Base-by-base conservation (phyloP, 1,139 yeast genomes). In the Lodderomyces orthopsilosis region DNA sequence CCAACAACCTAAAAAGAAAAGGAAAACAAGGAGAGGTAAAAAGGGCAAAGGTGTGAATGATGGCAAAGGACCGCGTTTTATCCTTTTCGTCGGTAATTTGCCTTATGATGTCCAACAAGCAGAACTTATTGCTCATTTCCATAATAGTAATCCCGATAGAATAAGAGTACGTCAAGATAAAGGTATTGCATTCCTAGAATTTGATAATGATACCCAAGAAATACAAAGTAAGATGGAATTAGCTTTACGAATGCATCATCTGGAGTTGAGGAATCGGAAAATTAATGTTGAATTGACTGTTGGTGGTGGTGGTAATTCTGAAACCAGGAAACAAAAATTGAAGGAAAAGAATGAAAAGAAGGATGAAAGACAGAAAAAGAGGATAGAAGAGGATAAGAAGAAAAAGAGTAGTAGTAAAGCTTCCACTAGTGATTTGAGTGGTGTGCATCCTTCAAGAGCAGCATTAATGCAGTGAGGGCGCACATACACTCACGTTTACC, bases 251-350 rank as follows among this genome's bases (percentile, higher is more conserved):
- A 75, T 87, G 74, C 96, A 93, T 63, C 96, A 88, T 62, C 74
- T 91, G 4, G 58, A 70, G 13, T 62, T 91, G 47, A 75, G 79
- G 48, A 74, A 77, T 44, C 75, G 96, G 51, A 86, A 82, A 60
- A 89, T 93, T 57, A 93, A 93, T 58, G 98, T 93, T 27, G 98
- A 93, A 64, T 75, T 93, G 56, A 93, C 98, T 1, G 98, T 89
- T 39, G 98, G 98, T 42, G 98, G 98, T 38, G 98, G 98, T 37
- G 98, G 98, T 41, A 91, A 91, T 62, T 83, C 95, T 6, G 74
- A 75, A 44, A 74, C 70, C 33, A 74, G 98, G 53, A 59, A 79
- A 46, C 76, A 77, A 40, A 93, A 93, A 66, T 75, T 93, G 55
- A 79, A 79, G 58, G 79, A 77, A 42, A 91, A 93, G 73, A 90